Base-by-base conservation (phyloP, 495 filamentous ascomycete genomes). In the Aspergillus indologenus region DNA sequence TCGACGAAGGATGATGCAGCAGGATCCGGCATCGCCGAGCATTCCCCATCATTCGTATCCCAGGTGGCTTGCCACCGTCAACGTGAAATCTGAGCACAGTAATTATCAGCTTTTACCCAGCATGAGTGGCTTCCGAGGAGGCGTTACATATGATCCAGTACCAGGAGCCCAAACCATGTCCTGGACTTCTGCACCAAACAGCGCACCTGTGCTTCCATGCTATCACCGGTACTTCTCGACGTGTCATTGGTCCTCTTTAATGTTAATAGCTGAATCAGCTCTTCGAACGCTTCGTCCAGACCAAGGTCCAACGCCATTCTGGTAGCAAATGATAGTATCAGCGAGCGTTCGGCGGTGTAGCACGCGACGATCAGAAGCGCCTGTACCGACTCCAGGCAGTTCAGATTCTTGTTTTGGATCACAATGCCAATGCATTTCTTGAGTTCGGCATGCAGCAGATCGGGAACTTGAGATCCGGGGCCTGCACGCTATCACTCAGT, bases 21-120 rank as follows among this genome's bases (percentile, higher is more conserved):
- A 82, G 56, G 47, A 75, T 70, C 26, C 80, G 66, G 54, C 77
- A 77, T 47, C 76, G 64, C 44, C 75, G 73, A 29, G 75, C 55
- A 44, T 73, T 74, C 7, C 74, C 72, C 12, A 62, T 62, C 43
- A 77, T 61, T 12, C 70, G 70, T 48, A 81, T 74, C 1, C 76
- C 74, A 14, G 78, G 74, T 7, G 71, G 71, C 54, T 82, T 81
- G 0, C 80, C 80, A 48, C 75, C 77, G 56, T 82, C 80, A 17
- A 81, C 69, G 11, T 74, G 76, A 51, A 82, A 78, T 65, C 78
- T 81, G 53, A 3, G 40, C 5, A 46, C 19, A 3, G 63, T 66
- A n/a, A 68, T 53, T 0, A 42, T 18, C 18, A 11, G 14, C 1
- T 17, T 20, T 6, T 26, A 12, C 9, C 0, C 17, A 7, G 53